Evolutionary conservation across 345 rosid genomes (phyloP), one percentile per base, ranked within the genome.

Genomic region (Triadica sebifera): DNA sequence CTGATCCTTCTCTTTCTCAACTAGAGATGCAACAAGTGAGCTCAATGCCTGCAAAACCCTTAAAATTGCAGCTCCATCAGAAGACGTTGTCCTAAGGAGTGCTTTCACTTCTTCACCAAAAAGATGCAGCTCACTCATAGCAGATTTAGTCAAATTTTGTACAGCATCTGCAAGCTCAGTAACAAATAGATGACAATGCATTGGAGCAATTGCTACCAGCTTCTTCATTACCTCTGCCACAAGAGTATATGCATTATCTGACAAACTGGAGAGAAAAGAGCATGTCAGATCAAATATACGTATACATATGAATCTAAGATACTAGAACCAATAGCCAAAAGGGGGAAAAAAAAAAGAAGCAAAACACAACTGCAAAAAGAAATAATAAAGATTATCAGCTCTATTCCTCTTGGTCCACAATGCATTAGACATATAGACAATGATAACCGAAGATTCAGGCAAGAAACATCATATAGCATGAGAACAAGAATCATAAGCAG

Each of bases 181-280:
- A 25, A 91, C 86, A 83, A 94, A 94, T 52, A 91, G 85, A 77
- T 89, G 91, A 73, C 93, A 86, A 84, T 92, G 98, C 72, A 79
- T 81, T 24, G 97, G 97, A 70, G 97, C 89, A 81, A 87, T 86
- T 34, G 86, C 85, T 65, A 94, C 98, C 83, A 94, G 74, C 81
- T 89, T 94, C 78, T 89, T 92, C 86, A 94, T 85, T 74, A 94
- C 98, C 82, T 92, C 98, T 7, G 93, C 95, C 60, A 90, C 98
- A 60, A 91, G 94, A 79, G 85, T 68, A 58, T 94, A 92, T 67
- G 98, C 95, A 57, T 85, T 89, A 86, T 94, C 98, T 80, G 98
- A 94, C 88, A 94, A 82, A 76, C 98, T 94, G 91, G 63, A 43
- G 24, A 45, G 68, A 72, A 78, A 58, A 61, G 29, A 46, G 8